A percentile compares a stretch with the other conserved stretches of the same genome.
phyloP scores from a whole-genome alignment of 805 yeast species.

The Starmerella bacillaris region DNA sequence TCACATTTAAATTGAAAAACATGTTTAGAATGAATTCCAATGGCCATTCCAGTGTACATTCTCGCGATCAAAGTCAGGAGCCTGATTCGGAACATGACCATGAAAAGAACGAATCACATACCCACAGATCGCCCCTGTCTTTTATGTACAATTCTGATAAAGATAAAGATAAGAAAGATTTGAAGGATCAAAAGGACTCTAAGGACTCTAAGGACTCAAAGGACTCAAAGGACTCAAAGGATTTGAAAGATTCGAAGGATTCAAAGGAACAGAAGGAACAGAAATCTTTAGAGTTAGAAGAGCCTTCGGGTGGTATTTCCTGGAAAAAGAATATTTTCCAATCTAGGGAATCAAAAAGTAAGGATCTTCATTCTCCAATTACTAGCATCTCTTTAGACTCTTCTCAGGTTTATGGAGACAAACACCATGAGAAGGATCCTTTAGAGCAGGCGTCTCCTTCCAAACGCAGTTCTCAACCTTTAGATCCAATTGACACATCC shows the following conservation, averaged over 20 bases:
- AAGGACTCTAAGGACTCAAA: background rate
- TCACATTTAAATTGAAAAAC: constrained; percentile 8
- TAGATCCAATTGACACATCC: no score
- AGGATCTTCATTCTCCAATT: no score
- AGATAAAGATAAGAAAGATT: background rate
- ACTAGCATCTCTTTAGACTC: no score
- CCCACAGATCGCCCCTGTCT: no score
- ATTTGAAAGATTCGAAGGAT: background rate
- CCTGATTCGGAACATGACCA: no score
- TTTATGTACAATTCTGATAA: no score
- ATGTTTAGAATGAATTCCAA: constrained; percentile 5
- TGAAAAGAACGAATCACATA: no score
- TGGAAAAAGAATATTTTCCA: background rate
- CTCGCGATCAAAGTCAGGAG: background rate
- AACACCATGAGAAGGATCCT: no score
- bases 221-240: background rate
- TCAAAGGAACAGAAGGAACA: background rate
- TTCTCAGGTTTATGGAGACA: no score
- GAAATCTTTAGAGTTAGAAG: background rate
- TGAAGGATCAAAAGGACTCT: background rate
- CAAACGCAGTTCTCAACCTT: no score
- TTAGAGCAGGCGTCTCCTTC: no score
- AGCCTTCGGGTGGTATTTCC: background rate
- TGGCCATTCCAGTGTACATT: background rate
- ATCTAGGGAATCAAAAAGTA: no score